A percentile compares a stretch with the other conserved stretches of the same genome.
phyloP scores from a whole-genome alignment of 139 green algal species.

The Tetradesmus lagerheimii region DNA sequence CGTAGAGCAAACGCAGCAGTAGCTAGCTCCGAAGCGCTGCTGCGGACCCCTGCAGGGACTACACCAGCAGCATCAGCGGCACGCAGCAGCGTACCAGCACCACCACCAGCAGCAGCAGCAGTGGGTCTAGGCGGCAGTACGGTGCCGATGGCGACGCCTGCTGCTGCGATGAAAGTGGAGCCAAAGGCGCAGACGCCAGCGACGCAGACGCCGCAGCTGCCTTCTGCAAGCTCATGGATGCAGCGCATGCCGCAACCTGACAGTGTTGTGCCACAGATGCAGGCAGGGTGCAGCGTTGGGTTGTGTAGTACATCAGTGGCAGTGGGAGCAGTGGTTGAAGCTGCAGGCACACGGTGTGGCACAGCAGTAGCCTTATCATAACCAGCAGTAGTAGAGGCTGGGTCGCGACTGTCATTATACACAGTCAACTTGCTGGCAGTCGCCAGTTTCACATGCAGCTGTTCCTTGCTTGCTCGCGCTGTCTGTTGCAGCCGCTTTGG shows the following conservation, averaged over 20 bases:
- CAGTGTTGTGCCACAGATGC: background rate
- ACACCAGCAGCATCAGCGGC: background rate
- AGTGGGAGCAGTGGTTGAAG: background rate
- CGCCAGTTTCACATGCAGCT: too few relatives aligned
- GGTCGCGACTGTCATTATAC: too few relatives aligned
- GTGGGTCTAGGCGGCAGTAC: background rate
- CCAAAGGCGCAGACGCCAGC: background rate
- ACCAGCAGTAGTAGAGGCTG: too few relatives aligned
- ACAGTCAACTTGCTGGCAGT: too few relatives aligned
- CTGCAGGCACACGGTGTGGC: too few relatives aligned
- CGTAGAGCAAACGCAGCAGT: background rate
- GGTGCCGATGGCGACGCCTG: background rate
- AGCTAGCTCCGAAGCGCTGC: background rate
- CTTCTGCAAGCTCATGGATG: constrained; percentile 12
- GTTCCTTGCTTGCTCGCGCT: too few relatives aligned
- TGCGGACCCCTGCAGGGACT: background rate
- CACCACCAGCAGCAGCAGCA: background rate
- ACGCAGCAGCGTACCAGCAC: background rate
- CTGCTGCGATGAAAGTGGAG: background rate
- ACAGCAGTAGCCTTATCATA: too few relatives aligned
- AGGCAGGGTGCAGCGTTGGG: background rate
- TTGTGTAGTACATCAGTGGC: background rate
- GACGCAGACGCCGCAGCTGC: background rate
- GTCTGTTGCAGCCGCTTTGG: too few relatives aligned
- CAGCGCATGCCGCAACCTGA: constrained; percentile 13